Evolutionary conservation across 1,139 yeast genomes (phyloP), one percentile per base, ranked within the genome.

Genomic region (Suhomyces bokatorum): DNA sequence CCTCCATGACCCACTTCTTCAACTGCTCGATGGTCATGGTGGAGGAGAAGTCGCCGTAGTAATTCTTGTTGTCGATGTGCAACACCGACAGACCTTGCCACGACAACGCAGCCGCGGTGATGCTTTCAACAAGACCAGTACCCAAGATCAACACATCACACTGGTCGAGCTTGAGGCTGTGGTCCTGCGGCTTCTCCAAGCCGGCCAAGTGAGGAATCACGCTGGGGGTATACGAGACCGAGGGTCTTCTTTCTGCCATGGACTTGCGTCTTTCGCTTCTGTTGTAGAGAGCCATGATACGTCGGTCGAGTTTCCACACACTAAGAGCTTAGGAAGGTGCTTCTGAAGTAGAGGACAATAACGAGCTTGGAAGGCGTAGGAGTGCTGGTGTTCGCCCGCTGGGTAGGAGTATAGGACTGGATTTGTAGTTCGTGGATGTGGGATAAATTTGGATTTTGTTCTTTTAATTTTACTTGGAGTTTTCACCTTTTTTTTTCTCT

Each of bases 61-160:
- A 85, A 32, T 80, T 76, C 57, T 88, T 85, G 45, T 81, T 73
- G 63, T 93, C 99, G 38, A 93, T 81, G 63, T 93, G 99, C 44
- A 93, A 73, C 14, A 93, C 97, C 51, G 78, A 83, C 14, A 93
- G 84, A 12, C 98, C 98, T 58, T 89, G 97, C 98, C 99, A 93
- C 13, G 97, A 86, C 44, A 93, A 73, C 0, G 98, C 93, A 4
- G 98, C 96, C 0, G 98, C 97, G 45, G 91, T 69, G 12, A 95
- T 83, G 55, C 90, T 81, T 64, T 95, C 97, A 4, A 83, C 84
- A 38, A 95, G 73, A 1, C 98, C 98, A 0, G 99, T 93, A 30
- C 99, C 99, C 54, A 87, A 78, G 46, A 93, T 85, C 37, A 93
- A 75, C 22, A 93, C 96, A 60, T 93, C 99, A 57, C 89, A 88